phyloP scores from a whole-genome alignment of 164 flowering plant genomes.

The Vitis amurensis region DNA sequence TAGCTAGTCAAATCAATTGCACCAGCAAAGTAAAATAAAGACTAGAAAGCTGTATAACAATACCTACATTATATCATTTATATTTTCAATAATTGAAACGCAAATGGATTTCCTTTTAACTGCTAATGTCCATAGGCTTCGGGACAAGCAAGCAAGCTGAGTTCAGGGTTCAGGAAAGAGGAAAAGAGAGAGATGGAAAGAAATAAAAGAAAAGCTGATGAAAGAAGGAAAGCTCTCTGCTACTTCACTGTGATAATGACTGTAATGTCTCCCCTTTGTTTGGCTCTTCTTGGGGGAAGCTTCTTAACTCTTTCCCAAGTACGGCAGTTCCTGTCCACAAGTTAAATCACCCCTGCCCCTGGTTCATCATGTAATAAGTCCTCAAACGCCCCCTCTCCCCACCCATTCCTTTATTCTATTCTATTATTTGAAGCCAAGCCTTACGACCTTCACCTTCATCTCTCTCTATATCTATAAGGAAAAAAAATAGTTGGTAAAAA shows the following conservation, averaged over 20 bases:
- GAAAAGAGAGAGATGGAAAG: not conserved
- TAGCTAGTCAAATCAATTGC: conserved; percentile 1
- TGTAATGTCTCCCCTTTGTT: conserved; percentile 8
- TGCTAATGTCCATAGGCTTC: not conserved
- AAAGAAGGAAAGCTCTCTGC: not conserved
- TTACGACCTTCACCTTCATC: no score
- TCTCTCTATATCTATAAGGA: no score
- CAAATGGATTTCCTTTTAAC: not conserved
- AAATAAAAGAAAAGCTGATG: not conserved
- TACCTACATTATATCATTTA: not conserved
- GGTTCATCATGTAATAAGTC: not conserved
- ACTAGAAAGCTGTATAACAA: not conserved
- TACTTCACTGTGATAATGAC: conserved; percentile 13
- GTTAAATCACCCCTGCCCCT: no score
- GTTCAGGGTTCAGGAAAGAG: conserved; percentile 1
- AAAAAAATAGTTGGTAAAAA: no score
- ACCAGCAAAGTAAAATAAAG: not conserved
- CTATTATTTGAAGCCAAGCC: no score
- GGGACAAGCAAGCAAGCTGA: conserved; percentile 2
- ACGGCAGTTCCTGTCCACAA: conserved; percentile 12
- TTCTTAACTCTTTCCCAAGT: conserved; percentile 27
- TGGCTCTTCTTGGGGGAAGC: conserved; percentile 21
- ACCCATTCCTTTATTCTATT: no score
- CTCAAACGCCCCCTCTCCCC: not conserved
- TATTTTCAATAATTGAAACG: not conserved